Evolutionary conservation across 2,329 filamentous ascomycete species (phyloP), one percentile per base, ranked within the genome.

Genomic region (Colletotrichum chrysophilum): DNA sequence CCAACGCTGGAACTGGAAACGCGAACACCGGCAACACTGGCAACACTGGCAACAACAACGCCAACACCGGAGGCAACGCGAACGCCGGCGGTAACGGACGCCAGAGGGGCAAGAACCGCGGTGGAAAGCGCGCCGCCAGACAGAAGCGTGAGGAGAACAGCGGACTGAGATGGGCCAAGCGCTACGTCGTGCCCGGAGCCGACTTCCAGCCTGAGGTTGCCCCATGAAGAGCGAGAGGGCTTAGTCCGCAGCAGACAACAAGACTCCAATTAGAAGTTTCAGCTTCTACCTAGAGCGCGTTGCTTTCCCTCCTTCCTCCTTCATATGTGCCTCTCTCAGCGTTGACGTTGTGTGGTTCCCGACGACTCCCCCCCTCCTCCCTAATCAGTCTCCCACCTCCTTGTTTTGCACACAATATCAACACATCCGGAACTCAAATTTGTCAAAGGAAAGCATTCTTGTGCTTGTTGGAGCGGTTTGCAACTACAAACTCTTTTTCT

Each of bases 11-110:
- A 21, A 60, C 32, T n/a, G 71, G 71, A 30, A 77, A 79, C 30
- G 71, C 43, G 32, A 76, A 78, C 32, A 61, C 69, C 21, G 76
- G 76, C 56, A 78, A 79, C 61, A 70, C 52, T 24, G 38, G 60
- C 34, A 75, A 71, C 7, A 74, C 78, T 7, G 74, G 60, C 26
- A 78, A 78, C 56, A 64, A 73, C 48, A 73, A 72, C 21, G 71
- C 43, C 26, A 75, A 61, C 12, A 58, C 32, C 38, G 43, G 21
- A 9, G 58, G 56, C 32, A 43, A 60, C 10, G 34, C 30, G 4
- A 60, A 60, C 34, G 0, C 1, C 24, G 62, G 36, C 7, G 55
- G 52, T 18, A 70, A 64, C 14, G 67, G 60, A 16, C 67, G 67
- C 61, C 34, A 66, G 32, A 66, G 62, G 18, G 48, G 32, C 69